Evolutionary conservation across 768 basidiomycete genomes (phyloP), one percentile per base, ranked within the genome.

Genomic region (Kwoniella newhampshirensis): DNA sequence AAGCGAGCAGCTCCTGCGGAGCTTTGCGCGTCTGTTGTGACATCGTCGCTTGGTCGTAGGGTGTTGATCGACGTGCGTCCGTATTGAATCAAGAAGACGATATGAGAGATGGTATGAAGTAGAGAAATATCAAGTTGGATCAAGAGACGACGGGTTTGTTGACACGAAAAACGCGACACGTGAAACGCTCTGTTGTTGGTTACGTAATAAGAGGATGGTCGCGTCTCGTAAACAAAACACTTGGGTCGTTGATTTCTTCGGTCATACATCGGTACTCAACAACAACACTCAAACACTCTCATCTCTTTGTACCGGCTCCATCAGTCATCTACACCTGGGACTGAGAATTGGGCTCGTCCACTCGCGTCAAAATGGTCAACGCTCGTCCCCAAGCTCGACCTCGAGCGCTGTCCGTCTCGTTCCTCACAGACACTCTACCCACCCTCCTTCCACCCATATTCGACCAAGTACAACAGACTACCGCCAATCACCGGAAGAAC

Each of bases 401-500:
- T 13, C 25, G 59, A 30, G 68, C 68, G n/a, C 20, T 59, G 5
- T 54, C 64, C 7, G 35, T 44, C 7, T 60, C 70, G 6, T 70
- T 63, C 45, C 63, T 77, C 7, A 62, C 59, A n/a, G 64, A 70
- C 3, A 57, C 64, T 2, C 54, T 76, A 12, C 71, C 76, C 21
- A 32, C 54, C 4, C 49, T 67, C 13, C 66, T 88, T 18, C 82
- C 83, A 18, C 83, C 81, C 30, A 88, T 91, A 41, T 89, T 93
- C 60, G 84, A 87, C 26, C 88, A 94, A 77, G 87, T 81, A 0
- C 89, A 92, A 73, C 78, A 73, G 6, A 84, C 86, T 0, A 75
- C 81, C 13, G 85, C 88, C 8, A 91, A 89, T 73, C 92, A 97
- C 75, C 85, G 86, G 60, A 96, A 96, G 81, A 94, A 96, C 77